These are phyloP conservation scores for Citrus sinensis DNA, from an alignment of 345 rosid species.

Conservation along the genomic window DNA sequence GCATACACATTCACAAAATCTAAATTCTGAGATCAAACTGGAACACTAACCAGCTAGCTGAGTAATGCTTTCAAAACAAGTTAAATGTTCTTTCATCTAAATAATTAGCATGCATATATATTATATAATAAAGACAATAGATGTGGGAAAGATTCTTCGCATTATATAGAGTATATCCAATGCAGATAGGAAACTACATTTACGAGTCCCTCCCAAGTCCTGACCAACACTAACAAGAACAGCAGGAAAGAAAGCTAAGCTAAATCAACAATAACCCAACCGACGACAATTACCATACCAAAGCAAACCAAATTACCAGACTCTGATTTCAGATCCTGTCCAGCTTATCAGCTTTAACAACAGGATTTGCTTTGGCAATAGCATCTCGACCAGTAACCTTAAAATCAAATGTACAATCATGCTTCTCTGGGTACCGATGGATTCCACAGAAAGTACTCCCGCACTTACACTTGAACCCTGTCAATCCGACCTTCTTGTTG, in stretches of 20 bases:
- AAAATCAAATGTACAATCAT: slow-evolving; percentile 72
- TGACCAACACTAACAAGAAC: not conserved
- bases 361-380: slow-evolving; percentile 75
- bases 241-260: slow-evolving; percentile 5
- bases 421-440: slow-evolving; percentile 85
- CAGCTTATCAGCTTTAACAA: slow-evolving; percentile 70
- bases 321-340: slow-evolving; percentile 54
- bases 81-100: not conserved
- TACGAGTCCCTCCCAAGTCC: slow-evolving; percentile 14
- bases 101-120: not conserved
- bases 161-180: not conserved
- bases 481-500: slow-evolving; percentile 74
- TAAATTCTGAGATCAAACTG: not conserved
- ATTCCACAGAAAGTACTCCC: slow-evolving; percentile 68
- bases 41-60: not conserved
- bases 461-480: slow-evolving; percentile 82
- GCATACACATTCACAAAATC: not conserved
- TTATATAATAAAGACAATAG: not conserved
- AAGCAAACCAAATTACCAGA: slow-evolving; percentile 4
- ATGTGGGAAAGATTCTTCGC: not conserved
- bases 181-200: slow-evolving; percentile 8
- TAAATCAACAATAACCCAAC: not conserved
- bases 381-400: slow-evolving; percentile 61
- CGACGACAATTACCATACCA: not conserved
- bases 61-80: not conserved